Base-by-base conservation (phyloP, 345 rosid genomes). In the Leavenworthia alabamica region DNA sequence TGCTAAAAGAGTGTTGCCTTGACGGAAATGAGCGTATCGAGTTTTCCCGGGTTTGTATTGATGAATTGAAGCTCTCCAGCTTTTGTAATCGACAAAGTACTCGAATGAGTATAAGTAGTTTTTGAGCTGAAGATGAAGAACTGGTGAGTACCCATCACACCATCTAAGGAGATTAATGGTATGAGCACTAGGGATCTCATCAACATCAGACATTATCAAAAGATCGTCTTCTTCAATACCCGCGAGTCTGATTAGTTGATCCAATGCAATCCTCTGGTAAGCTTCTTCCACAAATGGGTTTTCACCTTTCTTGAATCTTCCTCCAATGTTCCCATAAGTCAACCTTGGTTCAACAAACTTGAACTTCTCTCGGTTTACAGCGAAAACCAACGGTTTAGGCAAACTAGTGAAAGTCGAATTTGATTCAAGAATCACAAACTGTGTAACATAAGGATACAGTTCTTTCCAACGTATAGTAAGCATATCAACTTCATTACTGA, bases 61-160 rank as follows among this genome's bases (percentile, higher is more conserved):
- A 60, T 92, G 98, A 33, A 88, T 75, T 0, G 98, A 84, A 55
- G 98, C 95, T 60, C 98, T 80, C 98, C 98, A 92, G 75, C 98
- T 92, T 66, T 84, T 81, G 82, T 75, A 67, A 37, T 92, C 98
- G 0, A 76, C 55, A 24, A 49, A 77, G 46, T 75, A 92, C 77
- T 92, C 96, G 22, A 82, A 92, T 0, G 98, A 89, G 75, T 92
- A 92, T 39, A 92, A 72, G 75, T 85, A 92, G 67, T 92, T 82
- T 67, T 58, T 86, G 63, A 89, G 52, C 83, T 86, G 93, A 35
- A 92, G 91, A 78, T 92, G 98, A 74, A 92, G 86, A 53, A 92
- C 37, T 4, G 83, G 81, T 1, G 96, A 96, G 43, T 72, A 77
- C 6, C 78, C 93, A 24, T 89, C 90, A 22, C 98, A 92, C 98